Evolutionary conservation across 306 rosid genomes (phyloP).

Genomic region (Comarum palustre): DNA sequence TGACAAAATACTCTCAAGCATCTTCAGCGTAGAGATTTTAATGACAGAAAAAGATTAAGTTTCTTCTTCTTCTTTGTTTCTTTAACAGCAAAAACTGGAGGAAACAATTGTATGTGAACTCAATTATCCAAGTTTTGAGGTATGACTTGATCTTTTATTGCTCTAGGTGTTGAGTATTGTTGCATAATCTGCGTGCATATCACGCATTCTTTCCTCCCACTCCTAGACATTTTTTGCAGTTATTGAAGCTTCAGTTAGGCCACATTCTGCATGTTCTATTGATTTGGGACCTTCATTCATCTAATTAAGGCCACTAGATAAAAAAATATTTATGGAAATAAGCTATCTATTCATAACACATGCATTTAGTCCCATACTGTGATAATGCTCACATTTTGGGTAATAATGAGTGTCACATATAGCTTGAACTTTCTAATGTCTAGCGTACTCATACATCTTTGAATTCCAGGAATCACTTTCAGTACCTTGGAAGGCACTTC

Average conservation of each 20-base stretch:
- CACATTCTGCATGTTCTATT: background rate
- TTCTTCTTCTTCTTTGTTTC: slow-evolving; percentile 20
- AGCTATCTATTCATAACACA: background rate
- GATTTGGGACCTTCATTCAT: background rate
- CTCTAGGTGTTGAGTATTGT: background rate
- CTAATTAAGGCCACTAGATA: background rate
- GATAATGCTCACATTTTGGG: background rate
- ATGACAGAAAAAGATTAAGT: background rate
- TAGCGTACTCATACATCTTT: slow-evolving; percentile 15
- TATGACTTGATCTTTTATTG: slow-evolving; percentile 27
- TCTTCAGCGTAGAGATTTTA: background rate
- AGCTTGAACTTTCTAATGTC: slow-evolving; percentile 5
- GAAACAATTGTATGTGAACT: slow-evolving; percentile 57
- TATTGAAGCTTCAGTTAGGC: background rate
- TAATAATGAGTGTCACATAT: background rate
- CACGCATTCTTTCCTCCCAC: background rate
- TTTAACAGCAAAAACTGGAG: slow-evolving; percentile 67
- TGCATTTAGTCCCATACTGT: background rate
- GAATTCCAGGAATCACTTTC: slow-evolving; percentile 66
- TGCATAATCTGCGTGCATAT: slow-evolving; percentile 1
- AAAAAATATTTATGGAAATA: background rate
- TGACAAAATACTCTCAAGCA: background rate
- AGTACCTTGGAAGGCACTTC: slow-evolving; percentile 74
- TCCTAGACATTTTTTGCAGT: background rate
- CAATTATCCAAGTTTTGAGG: slow-evolving; percentile 77